Conservation (phyloP, 2,329 filamentous ascomycete genomes). For the Aspergillus bombycis region DNA sequence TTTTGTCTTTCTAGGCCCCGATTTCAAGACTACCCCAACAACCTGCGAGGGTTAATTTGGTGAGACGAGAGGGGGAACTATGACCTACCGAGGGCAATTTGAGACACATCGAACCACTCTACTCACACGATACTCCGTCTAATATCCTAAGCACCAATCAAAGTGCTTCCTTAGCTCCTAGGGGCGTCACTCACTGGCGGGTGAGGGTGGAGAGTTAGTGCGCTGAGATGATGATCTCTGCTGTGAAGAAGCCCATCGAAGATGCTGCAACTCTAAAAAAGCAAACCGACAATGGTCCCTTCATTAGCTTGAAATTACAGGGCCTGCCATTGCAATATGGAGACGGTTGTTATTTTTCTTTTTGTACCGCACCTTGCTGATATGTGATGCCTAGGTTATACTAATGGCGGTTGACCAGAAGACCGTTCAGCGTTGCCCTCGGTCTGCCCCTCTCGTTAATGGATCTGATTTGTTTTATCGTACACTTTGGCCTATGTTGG, state of each 20-base stretch:
- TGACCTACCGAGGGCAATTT: background rate
- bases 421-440: constrained; percentile 6
- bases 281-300: background rate
- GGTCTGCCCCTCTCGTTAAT: constrained; percentile 10
- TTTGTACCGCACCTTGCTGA: background rate
- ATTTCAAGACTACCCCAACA: background rate
- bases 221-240: background rate
- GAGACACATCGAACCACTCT: background rate
- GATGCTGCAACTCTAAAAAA: background rate
- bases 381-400: background rate
- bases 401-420: constrained; percentile 3
- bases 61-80: background rate
- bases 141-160: background rate
- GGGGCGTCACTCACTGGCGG: background rate
- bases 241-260: background rate
- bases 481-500: no score
- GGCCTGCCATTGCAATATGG: constrained; percentile 8
- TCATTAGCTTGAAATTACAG: background rate
- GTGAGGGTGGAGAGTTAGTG: background rate
- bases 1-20: background rate
- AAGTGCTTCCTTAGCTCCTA: background rate
- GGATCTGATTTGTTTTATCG: background rate
- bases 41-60: background rate
- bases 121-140: background rate
- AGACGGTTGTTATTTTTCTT: constrained; percentile 12